Evolutionary conservation across 345 rosid species (phyloP).

Genomic region (Linum usitatissimum): DNA sequence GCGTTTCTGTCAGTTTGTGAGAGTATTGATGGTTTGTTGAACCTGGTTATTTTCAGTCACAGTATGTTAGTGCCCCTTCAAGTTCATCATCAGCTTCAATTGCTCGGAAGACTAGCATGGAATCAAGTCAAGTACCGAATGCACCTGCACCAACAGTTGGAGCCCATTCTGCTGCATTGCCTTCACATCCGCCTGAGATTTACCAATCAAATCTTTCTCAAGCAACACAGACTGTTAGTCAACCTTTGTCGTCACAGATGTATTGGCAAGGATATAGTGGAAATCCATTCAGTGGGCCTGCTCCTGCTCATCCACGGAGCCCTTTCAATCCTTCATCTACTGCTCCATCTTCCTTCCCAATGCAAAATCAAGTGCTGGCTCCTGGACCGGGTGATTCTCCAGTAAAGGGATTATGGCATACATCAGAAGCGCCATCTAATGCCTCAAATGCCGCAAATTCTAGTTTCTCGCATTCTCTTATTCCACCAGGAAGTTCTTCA

Average conservation of each 20-base stretch:
- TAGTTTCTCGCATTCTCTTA: constrained; percentile 1
- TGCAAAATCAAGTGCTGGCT: constrained; percentile 12
- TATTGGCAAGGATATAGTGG: constrained; percentile 19
- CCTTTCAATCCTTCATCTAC: constrained; percentile 15
- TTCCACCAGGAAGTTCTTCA: constrained; percentile 9
- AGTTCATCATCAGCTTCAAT: constrained; percentile 7
- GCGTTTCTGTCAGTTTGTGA: background rate
- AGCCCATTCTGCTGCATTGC: constrained; percentile 11
- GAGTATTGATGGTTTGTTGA: background rate
- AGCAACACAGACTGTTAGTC: constrained; percentile 13
- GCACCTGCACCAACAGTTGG: constrained; percentile 20
- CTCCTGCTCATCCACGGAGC: constrained; percentile 9
- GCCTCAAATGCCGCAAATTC: constrained; percentile 11
- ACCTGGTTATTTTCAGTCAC: constrained; percentile 17
- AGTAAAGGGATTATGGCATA: constrained; percentile 12
- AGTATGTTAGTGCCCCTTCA: constrained; percentile 21
- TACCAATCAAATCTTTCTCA: constrained; percentile 14
- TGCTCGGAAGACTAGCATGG: constrained; percentile 13
- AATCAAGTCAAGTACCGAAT: constrained; percentile 16
- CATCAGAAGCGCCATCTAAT: constrained; percentile 13
- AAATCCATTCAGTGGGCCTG: constrained; percentile 8
- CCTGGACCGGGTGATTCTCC: constrained; percentile 12
- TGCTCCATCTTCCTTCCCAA: constrained; percentile 14
- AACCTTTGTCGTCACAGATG: constrained; percentile 13
- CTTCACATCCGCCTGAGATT: constrained; percentile 11